Evolutionary conservation across 2,329 filamentous ascomycete species (phyloP).

Genomic region (Colletotrichum siamense): DNA sequence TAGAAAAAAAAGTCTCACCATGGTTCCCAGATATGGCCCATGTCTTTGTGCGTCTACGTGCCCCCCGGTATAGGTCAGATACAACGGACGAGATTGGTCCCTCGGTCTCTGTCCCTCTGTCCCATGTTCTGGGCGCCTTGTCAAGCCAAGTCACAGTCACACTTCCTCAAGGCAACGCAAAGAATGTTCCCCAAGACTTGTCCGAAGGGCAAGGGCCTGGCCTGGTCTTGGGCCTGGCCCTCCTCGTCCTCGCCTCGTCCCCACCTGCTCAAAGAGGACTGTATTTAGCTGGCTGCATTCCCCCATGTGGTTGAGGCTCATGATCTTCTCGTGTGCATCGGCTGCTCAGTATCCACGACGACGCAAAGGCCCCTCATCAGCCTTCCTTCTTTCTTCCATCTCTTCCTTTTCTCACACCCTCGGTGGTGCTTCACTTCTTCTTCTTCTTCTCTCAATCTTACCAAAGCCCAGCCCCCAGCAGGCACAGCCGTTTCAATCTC

Average conservation of each 20-base stretch:
- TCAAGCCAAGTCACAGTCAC: neutral
- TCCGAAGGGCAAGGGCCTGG: neutral
- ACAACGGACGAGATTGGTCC: neutral
- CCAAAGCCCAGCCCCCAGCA: neutral
- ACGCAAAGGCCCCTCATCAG: neutral
- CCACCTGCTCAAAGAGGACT: neutral
- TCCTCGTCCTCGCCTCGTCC: neutral
- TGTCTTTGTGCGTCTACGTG: constrained; percentile 7
- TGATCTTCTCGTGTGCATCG: neutral
- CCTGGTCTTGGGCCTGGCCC: neutral
- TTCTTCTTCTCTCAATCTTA: neutral
- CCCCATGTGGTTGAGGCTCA: constrained; percentile 15
- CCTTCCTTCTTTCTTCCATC: neutral
- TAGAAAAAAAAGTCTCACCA: constrained; percentile 11
- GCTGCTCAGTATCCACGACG: neutral
- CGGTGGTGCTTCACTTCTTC: constrained; percentile 3
- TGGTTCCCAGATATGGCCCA: neutral
- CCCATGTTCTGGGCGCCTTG: neutral
- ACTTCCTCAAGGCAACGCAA: neutral
- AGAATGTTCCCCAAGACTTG: constrained; percentile 9
- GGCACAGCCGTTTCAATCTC: constrained; percentile 14
- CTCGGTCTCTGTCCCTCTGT: neutral
- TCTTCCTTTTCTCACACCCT: constrained; percentile 7
- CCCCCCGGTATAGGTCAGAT: neutral
- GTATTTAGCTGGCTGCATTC: constrained; percentile 23